These are phyloP conservation scores for Rhizopogon rudus DNA, from an alignment of 768 basidiomycete species.

Conservation along the genomic window DNA sequence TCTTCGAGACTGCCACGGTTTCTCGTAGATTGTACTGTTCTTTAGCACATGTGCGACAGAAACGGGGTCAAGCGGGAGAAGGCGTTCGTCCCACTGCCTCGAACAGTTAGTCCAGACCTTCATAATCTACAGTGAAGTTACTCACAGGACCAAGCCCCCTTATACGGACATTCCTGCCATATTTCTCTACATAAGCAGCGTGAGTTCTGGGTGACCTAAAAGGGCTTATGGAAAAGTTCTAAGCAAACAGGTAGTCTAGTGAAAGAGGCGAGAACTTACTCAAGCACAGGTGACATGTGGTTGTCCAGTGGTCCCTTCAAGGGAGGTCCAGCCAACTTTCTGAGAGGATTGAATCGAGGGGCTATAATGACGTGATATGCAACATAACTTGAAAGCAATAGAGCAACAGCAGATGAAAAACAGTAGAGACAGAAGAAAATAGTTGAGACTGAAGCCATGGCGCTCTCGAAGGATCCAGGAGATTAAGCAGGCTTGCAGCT, in stretches of 20 bases:
- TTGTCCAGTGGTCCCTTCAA: conserved; percentile 41
- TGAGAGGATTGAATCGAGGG: conserved; percentile 39
- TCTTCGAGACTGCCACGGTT: conserved; percentile 75
- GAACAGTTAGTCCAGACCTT: not conserved
- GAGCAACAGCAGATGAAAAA: conserved; percentile 1
- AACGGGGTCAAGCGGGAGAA: conserved; percentile 76
- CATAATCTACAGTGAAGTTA: conserved; percentile 7
- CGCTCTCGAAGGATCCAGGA: not conserved
- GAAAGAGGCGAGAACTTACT: conserved; percentile 36
- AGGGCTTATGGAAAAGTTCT: conserved; percentile 34
- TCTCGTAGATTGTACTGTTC: conserved; percentile 70
- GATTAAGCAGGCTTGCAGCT: not conserved
- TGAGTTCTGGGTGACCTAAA: conserved; percentile 48
- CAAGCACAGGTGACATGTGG: conserved; percentile 52
- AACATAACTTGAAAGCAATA: conserved; percentile 14
- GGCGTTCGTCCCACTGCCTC: conserved; percentile 68
- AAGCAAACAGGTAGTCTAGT: not conserved
- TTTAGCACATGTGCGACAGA: conserved; percentile 73
- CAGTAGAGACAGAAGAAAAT: conserved; percentile 3
- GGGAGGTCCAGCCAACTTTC: conserved; percentile 58
- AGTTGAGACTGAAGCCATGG: conserved; percentile 5
- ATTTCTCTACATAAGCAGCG: conserved; percentile 47
- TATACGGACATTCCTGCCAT: conserved; percentile 68
- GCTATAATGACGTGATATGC: conserved; percentile 22
- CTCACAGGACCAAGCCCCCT: conserved; percentile 66